Evolutionary conservation across 495 filamentous ascomycete species (phyloP), one percentile per base, ranked within the genome.

Genomic region (Neurospora cerealis): DNA sequence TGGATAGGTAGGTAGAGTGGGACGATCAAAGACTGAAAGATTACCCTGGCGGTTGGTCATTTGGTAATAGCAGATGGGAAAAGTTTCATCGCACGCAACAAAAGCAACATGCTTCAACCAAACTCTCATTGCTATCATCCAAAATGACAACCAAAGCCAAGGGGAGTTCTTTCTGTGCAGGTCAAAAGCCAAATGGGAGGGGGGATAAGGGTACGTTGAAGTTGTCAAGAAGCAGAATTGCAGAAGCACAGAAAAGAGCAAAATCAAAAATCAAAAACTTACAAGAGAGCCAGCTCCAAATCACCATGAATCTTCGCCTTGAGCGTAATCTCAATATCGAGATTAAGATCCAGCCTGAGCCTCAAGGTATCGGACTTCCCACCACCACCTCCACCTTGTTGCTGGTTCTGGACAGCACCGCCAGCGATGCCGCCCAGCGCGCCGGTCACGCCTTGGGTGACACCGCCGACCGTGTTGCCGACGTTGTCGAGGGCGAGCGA

Each of bases 271-370:
- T 54, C 70, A 71, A 19, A 34, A 24, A 83, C 92, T 86, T 85
- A 95, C 93, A 97, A 87, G 78, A 97, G 86, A 73, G 91, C 92
- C 74, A 97, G 80, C 42, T 92, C 93, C 74, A 97, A 84, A 86
- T 97, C 94, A 81, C 94, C 93, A 77, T 95, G 92, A 81, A 97
- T 95, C 85, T 93, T 95, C 32, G 94, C 94, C 87, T 97, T 96
- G 39, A 97, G 86, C 73, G 94, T 91, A 54, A 97, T 90, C 85
- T 96, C 92, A 77, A 97, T 89, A 78, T 97, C 94, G 70, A 97
- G 83, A 80, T 97, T 96, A 69, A 97, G 81, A 79, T 97, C 93
- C 72, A 97, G 82, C 71, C 94, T 84, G 78, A 97, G 79, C 73
- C 90, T 82, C 72, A 97, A 79, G 77, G 94, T 91, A 78, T 95